phyloP scores from a whole-genome alignment of 169 alveolate species.

The Plasmodium fragile region DNA sequence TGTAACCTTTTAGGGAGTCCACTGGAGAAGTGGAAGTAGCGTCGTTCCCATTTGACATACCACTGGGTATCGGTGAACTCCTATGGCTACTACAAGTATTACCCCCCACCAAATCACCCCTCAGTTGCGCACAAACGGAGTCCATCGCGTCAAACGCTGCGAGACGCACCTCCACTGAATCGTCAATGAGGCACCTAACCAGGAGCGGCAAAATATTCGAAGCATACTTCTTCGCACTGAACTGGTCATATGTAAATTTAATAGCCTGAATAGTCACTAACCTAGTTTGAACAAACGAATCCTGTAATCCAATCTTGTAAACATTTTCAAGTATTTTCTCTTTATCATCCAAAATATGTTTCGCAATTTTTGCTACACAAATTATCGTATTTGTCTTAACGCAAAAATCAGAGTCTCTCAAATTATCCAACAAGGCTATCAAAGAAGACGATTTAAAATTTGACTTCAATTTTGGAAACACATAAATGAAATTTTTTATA shows the following conservation, averaged over 20 bases:
- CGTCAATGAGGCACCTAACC: constrained; percentile 79
- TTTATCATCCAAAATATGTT: constrained; percentile 77
- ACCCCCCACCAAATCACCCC: background rate
- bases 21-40: background rate
- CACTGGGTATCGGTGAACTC: background rate
- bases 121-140: constrained; percentile 41
- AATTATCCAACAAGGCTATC: constrained; percentile 75
- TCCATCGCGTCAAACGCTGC: constrained; percentile 79
- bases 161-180: constrained; percentile 56
- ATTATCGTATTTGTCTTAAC: constrained; percentile 82
- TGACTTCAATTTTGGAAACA: constrained; percentile 79
- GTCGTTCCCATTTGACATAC: background rate
- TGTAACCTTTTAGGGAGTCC: background rate
- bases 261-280: constrained; percentile 78
- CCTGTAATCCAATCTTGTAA: constrained; percentile 79
- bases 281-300: constrained; percentile 78
- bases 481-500: constrained; percentile 79
- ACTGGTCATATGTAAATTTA: constrained; percentile 80
- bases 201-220: constrained; percentile 78
- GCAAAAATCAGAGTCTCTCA: constrained; percentile 80
- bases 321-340: constrained; percentile 84
- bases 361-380: constrained; percentile 84
- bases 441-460: constrained; percentile 64
- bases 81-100: background rate
- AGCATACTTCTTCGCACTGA: constrained; percentile 75